phyloP scores from a whole-genome alignment of 2,329 filamentous ascomycete genomes.

The Claviceps digitariae region DNA sequence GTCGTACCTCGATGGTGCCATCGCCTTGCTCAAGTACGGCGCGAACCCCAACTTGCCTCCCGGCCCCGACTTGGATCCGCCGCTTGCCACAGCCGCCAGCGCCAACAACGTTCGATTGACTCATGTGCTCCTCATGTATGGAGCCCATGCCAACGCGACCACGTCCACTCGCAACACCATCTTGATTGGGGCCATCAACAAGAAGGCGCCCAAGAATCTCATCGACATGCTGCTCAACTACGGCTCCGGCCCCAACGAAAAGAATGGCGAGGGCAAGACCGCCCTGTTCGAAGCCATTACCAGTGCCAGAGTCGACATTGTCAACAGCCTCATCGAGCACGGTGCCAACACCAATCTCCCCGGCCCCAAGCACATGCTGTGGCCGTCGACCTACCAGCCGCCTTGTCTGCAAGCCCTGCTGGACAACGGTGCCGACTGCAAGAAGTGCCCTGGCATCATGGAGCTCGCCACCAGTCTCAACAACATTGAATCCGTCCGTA shows the following conservation, averaged over 20 bases:
- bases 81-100: slow-evolving; percentile 36
- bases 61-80: slow-evolving; percentile 38
- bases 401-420: slow-evolving; percentile 45
- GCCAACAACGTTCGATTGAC: slow-evolving; percentile 42
- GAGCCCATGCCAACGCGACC: slow-evolving; percentile 40
- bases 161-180: slow-evolving; percentile 46
- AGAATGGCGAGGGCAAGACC: slow-evolving; percentile 49
- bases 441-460: slow-evolving; percentile 49
- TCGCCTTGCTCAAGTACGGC: slow-evolving; percentile 50
- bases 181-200: slow-evolving; percentile 46
- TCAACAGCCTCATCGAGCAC: slow-evolving; percentile 35
- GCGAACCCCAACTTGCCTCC: slow-evolving; percentile 41
- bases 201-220: slow-evolving; percentile 38
- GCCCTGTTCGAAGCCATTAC: slow-evolving; percentile 50
- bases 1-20: slow-evolving; percentile 41
- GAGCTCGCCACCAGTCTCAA: slow-evolving; percentile 51
- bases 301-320: slow-evolving; percentile 40
- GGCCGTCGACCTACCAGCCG: slow-evolving; percentile 48
- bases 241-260: slow-evolving; percentile 42
- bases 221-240: slow-evolving; percentile 47
- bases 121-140: slow-evolving; percentile 47
- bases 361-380: slow-evolving; percentile 54
- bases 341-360: slow-evolving; percentile 55
- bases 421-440: slow-evolving; percentile 42
- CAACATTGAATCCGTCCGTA: slow-evolving; percentile 45